These are phyloP conservation scores for Xylariaceae sp. DNA, from an alignment of 2,329 filamentous ascomycete species.

Conservation along the genomic window DNA sequence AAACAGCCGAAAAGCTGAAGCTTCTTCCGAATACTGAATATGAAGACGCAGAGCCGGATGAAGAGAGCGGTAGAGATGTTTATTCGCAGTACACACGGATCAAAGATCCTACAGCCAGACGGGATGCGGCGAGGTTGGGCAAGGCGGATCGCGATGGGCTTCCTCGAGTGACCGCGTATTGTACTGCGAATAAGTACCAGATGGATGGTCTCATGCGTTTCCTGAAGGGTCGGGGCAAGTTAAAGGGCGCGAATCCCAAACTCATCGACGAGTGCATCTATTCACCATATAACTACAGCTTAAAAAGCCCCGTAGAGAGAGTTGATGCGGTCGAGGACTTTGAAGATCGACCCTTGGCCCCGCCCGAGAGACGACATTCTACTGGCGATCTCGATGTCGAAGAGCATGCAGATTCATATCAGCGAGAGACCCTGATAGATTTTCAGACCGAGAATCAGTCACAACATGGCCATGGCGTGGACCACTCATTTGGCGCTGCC, in stretches of 20 bases:
- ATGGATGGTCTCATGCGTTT: slow-evolving; percentile 87
- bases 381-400: slow-evolving; percentile 70
- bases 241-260: slow-evolving; percentile 77
- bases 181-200: slow-evolving; percentile 86
- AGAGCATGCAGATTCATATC: slow-evolving; percentile 50
- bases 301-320: slow-evolving; percentile 32
- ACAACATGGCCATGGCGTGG: slow-evolving; percentile 24
- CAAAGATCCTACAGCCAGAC: slow-evolving; percentile 87
- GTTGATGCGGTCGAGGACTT: slow-evolving; percentile 35
- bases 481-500: slow-evolving; percentile 26
- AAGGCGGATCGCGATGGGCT: slow-evolving; percentile 86
- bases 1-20: slow-evolving; percentile 95
- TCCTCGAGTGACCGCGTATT: slow-evolving; percentile 92
- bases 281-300: slow-evolving; percentile 79
- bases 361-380: slow-evolving; percentile 65
- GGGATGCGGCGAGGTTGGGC: slow-evolving; percentile 85
- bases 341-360: slow-evolving; percentile 37
- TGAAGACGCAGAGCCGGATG: slow-evolving; percentile 64
- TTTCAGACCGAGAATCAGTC: slow-evolving; percentile 40
- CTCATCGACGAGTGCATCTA: slow-evolving; percentile 98
- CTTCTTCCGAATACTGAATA: slow-evolving; percentile 87
- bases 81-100: slow-evolving; percentile 98
- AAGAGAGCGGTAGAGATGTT: slow-evolving; percentile 89
- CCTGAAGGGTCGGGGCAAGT: slow-evolving; percentile 75
- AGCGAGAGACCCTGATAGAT: slow-evolving; percentile 59